These are phyloP conservation scores for Phaeoacremonium minimum DNA, from an alignment of 2,329 filamentous ascomycete genomes.

Conservation along the genomic window DNA sequence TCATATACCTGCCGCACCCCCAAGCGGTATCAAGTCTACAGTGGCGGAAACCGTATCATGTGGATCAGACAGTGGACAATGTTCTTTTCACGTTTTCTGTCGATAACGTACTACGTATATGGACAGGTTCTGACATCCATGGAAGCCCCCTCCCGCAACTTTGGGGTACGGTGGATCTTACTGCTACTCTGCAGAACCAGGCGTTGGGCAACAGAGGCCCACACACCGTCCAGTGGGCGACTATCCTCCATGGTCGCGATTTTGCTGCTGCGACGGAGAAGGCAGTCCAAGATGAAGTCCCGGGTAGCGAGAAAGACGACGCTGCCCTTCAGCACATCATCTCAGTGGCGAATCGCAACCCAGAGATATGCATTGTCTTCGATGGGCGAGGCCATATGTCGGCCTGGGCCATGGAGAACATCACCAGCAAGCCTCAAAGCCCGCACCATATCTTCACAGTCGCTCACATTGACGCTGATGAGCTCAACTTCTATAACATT, in stretches of 20 bases:
- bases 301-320: conserved; percentile 57
- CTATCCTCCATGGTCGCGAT: conserved; percentile 78
- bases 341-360: conserved; percentile 76
- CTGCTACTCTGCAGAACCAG: conserved; percentile 58
- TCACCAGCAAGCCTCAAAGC: conserved; percentile 65
- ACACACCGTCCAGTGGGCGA: conserved; percentile 58
- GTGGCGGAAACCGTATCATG: conserved; percentile 77
- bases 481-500: conserved; percentile 41
- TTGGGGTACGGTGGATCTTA: conserved; percentile 77
- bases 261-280: conserved; percentile 74
- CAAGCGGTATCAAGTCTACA: conserved; percentile 74
- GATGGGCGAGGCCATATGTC: conserved; percentile 85
- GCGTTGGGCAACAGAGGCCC: conserved; percentile 12
- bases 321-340: conserved; percentile 80
- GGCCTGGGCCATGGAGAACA: conserved; percentile 87
- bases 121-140: conserved; percentile 72
- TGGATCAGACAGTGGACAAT: conserved; percentile 77
- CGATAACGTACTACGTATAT: conserved; percentile 77
- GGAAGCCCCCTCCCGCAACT: conserved; percentile 69
- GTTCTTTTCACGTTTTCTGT: conserved; percentile 85
- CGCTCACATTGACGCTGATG: conserved; percentile 63
- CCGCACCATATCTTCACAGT: conserved; percentile 77
- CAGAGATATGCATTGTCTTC: conserved; percentile 82
- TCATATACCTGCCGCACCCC: conserved; percentile 85
- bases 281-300: conserved; percentile 58